phyloP scores from a whole-genome alignment of 352 stramenopile species.

The Halophytophthora batemanensis region DNA sequence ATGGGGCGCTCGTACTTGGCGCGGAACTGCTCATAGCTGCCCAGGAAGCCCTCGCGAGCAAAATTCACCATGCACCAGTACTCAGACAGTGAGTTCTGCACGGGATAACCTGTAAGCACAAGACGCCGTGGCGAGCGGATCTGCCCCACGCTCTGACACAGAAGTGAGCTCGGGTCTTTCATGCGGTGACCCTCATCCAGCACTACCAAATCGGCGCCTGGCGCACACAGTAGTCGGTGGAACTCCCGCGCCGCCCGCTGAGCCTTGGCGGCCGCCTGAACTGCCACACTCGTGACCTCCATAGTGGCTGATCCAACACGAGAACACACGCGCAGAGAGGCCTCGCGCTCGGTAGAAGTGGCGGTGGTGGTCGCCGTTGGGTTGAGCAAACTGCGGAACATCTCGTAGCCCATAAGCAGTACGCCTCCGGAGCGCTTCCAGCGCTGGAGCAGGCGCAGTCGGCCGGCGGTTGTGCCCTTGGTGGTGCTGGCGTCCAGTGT shows the following conservation, averaged over 20 bases:
- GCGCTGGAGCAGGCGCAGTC: slow-evolving; percentile 56
- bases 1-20: slow-evolving; percentile 79
- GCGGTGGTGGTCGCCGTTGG: slow-evolving; percentile 37
- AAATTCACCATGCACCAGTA: slow-evolving; percentile 93
- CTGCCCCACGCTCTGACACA: slow-evolving; percentile 77
- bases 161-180: slow-evolving; percentile 81
- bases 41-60: slow-evolving; percentile 66
- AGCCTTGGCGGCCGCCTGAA: slow-evolving; percentile 43
- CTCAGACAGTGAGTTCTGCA: slow-evolving; percentile 94
- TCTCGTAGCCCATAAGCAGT: slow-evolving; percentile 88
- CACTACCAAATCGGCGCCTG: slow-evolving; percentile 75
- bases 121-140: slow-evolving; percentile 79
- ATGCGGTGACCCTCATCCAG: slow-evolving; percentile 88
- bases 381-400: slow-evolving; percentile 85
- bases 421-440: slow-evolving; percentile 78
- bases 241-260: slow-evolving; percentile 61
- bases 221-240: slow-evolving; percentile 46
- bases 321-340: slow-evolving; percentile 62
- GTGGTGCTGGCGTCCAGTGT: slow-evolving; percentile 57
- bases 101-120: slow-evolving; percentile 92
- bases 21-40: slow-evolving; percentile 74
- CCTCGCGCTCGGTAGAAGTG: slow-evolving; percentile 28
- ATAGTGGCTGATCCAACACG: slow-evolving; percentile 60
- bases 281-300: slow-evolving; percentile 52
- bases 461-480: slow-evolving; percentile 47